Evolutionary conservation across 2,329 filamentous ascomycete genomes (phyloP), one percentile per base, ranked within the genome.

Genomic region (Fusarium pseudonygamai): DNA sequence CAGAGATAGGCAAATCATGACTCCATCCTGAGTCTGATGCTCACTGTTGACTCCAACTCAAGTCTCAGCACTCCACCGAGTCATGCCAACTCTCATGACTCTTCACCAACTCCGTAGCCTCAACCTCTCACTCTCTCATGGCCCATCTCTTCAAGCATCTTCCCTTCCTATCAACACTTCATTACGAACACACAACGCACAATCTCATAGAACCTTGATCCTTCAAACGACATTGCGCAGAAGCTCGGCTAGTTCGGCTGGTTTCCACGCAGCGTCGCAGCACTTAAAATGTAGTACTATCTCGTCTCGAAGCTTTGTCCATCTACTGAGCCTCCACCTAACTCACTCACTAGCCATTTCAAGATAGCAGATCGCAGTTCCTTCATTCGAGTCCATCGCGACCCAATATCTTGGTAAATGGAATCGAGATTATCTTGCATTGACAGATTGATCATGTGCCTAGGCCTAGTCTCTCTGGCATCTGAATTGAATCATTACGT

Each of bases 361-460:
- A 40, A 65, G 63, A 42, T 47, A 65, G 46, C 60, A 65, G 50
- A 64, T 65, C 63, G 60, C 12, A 46, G 45, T 50, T 42, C 15
- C 34, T 42, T 47, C 24, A 56, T 52, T 30, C 60, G 45, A 58
- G 40, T 49, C 22, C n/a, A 52, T 36, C 49, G 24, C 30, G 30
- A n/a, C 24, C 40, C 30, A 49, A 36, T 47, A 12, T 49, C 34
- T 57, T 32, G 60, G 60, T 46, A 42, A 43, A 57, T 39, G 15
- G 52, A 49, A 58, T 58, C 40, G 40, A 58, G 40, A 49, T 58
- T 49, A n/a, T 49, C 40, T 58, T 58, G 55, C 20, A 58, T 58
- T 49, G 32, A 10, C 55, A 36, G 40, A 30, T 28, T 36, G 26
- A 46, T 36, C 32, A 46, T 47, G 15, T 55, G 47, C 24, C 46